Base-by-base conservation (phyloP, 495 filamentous ascomycete genomes). In the Tuber borchii region DNA sequence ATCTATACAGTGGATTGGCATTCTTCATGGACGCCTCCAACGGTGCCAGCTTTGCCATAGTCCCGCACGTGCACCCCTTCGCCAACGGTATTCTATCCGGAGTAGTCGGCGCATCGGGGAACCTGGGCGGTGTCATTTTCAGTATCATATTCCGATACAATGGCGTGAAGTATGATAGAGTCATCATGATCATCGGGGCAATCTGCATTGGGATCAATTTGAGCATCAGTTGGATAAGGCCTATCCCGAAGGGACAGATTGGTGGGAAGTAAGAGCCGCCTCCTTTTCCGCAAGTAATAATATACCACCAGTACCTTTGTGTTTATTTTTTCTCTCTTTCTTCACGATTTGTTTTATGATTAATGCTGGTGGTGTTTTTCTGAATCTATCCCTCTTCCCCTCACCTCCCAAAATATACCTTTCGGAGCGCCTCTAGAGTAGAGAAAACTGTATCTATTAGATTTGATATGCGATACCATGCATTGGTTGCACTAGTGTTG, bases 1-100 rank as follows among this genome's bases (percentile, higher is more conserved):
- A 17, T 16, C 34, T 65, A 5, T 34, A 34, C 3, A 65, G 56
- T 40, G 88, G 89, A 12, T 81, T 94, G 85, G 91, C 93, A 0
- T 87, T 97, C 81, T 97, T 97, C 87, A 85, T 93, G 69, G 93
- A 95, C 80, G 92, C 90, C 4, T 89, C 89, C 77, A 97, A 97
- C 80, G 94, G 94, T 1, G 92, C 90, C 14, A 95, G 92, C 83
- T 97, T 95, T 82, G 88, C 92, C 0, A 86, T 97, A 42, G 89
- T 97, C 3, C 94, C 94, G 70, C 94, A 97, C 80, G 90, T 96
- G 4, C 90, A 93, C 80, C 93, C 93, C 0, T 88, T 86, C 75
- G 91, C 92, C 45, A 91, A 92, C 80, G 90, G 90, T 71, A 88
- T 96, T 73, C 86, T 97, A 34, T 91, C 90, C 17, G 93, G 94